A percentile compares a stretch with the other conserved stretches of the same genome.
phyloP scores from a whole-genome alignment of 352 stramenopile genomes.

The Pythium oligandrum region DNA sequence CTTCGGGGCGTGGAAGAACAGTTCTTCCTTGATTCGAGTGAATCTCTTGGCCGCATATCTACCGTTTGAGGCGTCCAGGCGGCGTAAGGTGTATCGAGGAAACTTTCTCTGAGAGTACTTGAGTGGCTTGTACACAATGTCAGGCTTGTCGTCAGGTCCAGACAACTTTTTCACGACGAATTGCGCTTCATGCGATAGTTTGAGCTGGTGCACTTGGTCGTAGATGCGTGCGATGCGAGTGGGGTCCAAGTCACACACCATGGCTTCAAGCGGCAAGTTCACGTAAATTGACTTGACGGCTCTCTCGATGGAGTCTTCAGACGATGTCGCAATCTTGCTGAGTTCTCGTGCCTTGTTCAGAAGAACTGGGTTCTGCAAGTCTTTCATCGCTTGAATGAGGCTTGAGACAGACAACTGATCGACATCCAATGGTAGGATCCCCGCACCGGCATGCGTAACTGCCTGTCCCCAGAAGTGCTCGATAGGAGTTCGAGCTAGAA shows the following conservation, averaged over 20 bases:
- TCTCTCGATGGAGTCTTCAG: conserved; percentile 31
- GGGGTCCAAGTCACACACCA: conserved; percentile 71
- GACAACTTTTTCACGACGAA: conserved; percentile 47
- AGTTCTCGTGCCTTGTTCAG: conserved; percentile 33
- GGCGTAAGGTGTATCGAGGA: conserved; percentile 42
- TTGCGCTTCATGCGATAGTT: conserved; percentile 69
- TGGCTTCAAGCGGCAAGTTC: conserved; percentile 52
- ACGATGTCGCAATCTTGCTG: conserved; percentile 28
- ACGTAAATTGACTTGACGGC: conserved; percentile 58
- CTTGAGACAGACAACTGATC: conserved; percentile 7
- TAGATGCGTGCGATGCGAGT: conserved; percentile 62
- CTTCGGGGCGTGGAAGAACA: too few species aligned
- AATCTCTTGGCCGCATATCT: too few species aligned
- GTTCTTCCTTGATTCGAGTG: too few species aligned
- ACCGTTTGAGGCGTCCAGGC: conserved; percentile 6
- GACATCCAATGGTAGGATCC: conserved; percentile 20
- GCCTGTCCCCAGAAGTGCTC: conserved; percentile 55
- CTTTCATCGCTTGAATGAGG: conserved; percentile 34
- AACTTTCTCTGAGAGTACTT: conserved; percentile 53
- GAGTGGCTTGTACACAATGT: conserved; percentile 77
- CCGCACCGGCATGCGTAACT: conserved; percentile 35
- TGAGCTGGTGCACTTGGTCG: conserved; percentile 51
- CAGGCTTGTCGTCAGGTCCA: conserved; percentile 2
- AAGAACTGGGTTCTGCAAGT: conserved; percentile 30
- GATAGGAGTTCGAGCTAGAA: conserved; percentile 33